Evolutionary conservation across 2,329 filamentous ascomycete genomes (phyloP).

Genomic region (Fusarium mexicanum): DNA sequence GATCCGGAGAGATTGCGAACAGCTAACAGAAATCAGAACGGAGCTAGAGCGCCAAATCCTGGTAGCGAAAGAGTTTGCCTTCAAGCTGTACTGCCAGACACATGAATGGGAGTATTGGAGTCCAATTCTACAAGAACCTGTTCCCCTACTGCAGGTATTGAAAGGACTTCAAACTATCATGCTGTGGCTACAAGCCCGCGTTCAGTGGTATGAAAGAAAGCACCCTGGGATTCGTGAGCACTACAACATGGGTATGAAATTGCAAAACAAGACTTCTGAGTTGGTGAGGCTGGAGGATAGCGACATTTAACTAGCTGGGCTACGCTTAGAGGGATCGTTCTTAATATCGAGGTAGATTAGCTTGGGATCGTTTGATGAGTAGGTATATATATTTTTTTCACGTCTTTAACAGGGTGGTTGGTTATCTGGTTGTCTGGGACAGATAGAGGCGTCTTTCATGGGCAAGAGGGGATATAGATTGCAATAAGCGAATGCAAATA

Average conservation of each 20-base stretch:
- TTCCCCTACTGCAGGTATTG: not conserved
- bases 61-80: not conserved
- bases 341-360: not conserved
- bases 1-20: not conserved
- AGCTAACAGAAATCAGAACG: not conserved
- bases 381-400: too few species aligned
- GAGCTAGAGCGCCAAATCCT: not conserved
- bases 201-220: slow-evolving; percentile 17
- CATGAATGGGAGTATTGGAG: not conserved
- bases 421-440: not conserved
- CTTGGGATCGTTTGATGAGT: too few species aligned
- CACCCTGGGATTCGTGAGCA: not conserved
- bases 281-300: not conserved
- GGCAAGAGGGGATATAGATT: not conserved
- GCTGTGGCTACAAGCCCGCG: slow-evolving; percentile 4
- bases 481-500: not conserved
- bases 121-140: not conserved
- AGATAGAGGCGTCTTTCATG: not conserved
- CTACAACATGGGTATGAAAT: not conserved
- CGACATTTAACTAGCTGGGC: not conserved
- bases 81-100: not conserved
- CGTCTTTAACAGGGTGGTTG: not conserved
- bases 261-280: not conserved
- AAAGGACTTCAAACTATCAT: not conserved
- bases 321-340: not conserved